phyloP scores from a whole-genome alignment of 2,329 filamentous ascomycete species.

The Penicillium italicum region DNA sequence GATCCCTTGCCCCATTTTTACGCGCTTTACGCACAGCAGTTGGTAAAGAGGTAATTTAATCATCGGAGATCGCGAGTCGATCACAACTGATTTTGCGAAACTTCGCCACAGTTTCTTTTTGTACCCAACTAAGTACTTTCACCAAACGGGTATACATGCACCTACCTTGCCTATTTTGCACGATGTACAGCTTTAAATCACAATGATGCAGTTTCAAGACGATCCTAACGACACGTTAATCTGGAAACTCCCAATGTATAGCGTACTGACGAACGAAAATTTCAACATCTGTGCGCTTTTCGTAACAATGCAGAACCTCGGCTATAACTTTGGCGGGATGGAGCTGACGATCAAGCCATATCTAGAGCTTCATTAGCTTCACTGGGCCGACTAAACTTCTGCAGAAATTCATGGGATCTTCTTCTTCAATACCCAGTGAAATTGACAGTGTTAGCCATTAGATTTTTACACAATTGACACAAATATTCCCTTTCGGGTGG shows the following conservation, averaged over 20 bases:
- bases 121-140: background rate
- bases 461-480: background rate
- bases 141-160: background rate
- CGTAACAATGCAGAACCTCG: background rate
- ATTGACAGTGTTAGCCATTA: background rate
- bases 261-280: background rate
- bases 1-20: background rate
- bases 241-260: background rate
- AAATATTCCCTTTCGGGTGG: background rate
- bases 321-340: background rate
- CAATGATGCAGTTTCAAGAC: background rate
- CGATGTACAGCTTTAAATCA: background rate
- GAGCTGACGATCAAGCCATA: background rate
- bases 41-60: background rate
- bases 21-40: background rate
- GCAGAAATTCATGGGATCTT: background rate
- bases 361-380: conserved; percentile 7
- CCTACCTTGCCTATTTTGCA: conserved; percentile 1
- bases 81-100: background rate
- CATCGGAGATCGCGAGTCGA: background rate
- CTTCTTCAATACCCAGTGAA: background rate
- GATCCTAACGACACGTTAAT: background rate
- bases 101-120: background rate
- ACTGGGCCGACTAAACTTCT: background rate
- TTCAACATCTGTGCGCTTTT: background rate